Evolutionary conservation across 1,284 basidiomycete species (phyloP).

Genomic region (Boletus semigastroideus): DNA sequence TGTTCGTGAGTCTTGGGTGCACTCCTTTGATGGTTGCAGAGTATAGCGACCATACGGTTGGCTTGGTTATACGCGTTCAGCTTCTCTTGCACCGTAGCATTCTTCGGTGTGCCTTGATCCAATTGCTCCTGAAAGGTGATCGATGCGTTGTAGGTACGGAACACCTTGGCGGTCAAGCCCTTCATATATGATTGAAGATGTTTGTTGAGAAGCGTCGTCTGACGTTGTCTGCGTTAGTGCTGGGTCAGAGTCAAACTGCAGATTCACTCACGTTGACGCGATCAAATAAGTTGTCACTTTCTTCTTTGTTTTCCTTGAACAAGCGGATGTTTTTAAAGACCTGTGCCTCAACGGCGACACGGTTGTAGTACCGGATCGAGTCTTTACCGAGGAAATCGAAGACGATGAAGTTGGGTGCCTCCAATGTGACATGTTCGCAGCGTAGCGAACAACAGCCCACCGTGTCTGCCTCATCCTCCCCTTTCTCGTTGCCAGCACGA

Average conservation of each 20-base stretch:
- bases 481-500: conserved; percentile 97
- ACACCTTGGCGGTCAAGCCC: conserved; percentile 95
- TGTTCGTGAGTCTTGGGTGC: conserved; percentile 90
- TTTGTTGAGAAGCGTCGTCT: conserved; percentile 88
- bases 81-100: conserved; percentile 85
- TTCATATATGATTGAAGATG: conserved; percentile 92
- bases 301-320: conserved; percentile 88
- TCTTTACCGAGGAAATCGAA: conserved; percentile 99
- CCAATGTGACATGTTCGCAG: conserved; percentile 91
- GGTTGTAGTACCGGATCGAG: conserved; percentile 94
- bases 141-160: conserved; percentile 98
- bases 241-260: background rate
- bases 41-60: conserved; percentile 91
- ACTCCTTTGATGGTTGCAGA: conserved; percentile 97
- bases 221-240: conserved; percentile 10
- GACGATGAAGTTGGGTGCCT: conserved; percentile 80
- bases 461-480: conserved; percentile 96
- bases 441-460: conserved; percentile 96
- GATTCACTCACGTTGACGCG: conserved; percentile 82
- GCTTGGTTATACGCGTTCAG: conserved; percentile 94
- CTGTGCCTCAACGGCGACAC: conserved; percentile 82
- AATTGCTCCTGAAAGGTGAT: conserved; percentile 90
- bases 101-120: conserved; percentile 69
- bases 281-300: conserved; percentile 91
- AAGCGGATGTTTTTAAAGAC: conserved; percentile 90